A percentile compares a stretch with the other conserved stretches of the same genome.
phyloP scores from a whole-genome alignment of 768 basidiomycete genomes.

The Boletus tomentosulus region DNA sequence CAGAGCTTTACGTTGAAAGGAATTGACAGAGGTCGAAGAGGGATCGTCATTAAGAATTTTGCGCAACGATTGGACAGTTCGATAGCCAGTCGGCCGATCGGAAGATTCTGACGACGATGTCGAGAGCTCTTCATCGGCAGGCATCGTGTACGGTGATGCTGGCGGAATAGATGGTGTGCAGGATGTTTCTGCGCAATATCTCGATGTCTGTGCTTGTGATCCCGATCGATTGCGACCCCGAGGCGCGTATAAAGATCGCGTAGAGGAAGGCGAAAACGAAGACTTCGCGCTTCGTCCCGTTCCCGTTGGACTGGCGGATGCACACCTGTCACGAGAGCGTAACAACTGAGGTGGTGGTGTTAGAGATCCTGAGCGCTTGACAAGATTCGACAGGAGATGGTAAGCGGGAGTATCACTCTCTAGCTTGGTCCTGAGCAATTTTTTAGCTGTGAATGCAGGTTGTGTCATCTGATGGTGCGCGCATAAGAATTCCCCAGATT shows the following conservation, averaged over 20 bases:
- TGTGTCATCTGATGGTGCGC: slow-evolving; percentile 1
- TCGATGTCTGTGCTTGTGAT: slow-evolving; percentile 7
- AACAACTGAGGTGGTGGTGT: slow-evolving; percentile 29
- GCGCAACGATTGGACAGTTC: slow-evolving; percentile 60
- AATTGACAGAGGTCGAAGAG: slow-evolving; percentile 32
- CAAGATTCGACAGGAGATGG: slow-evolving; percentile 58
- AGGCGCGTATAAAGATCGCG: slow-evolving; percentile 7
- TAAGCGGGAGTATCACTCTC: slow-evolving; percentile 55
- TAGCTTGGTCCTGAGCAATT: slow-evolving; percentile 33
- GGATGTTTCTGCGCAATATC: slow-evolving; percentile 31
- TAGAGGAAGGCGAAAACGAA: slow-evolving; percentile 14
- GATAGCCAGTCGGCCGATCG: slow-evolving; percentile 49
- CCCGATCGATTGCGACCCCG: slow-evolving; percentile 12
- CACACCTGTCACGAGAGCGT: slow-evolving; percentile 30
- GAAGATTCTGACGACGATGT: slow-evolving; percentile 52
- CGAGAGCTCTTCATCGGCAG: slow-evolving; percentile 53
- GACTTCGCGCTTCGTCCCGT: slow-evolving; percentile 20
- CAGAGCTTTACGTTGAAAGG: slow-evolving; percentile 8
- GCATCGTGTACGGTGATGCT: slow-evolving; percentile 44
- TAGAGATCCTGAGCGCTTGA: slow-evolving; percentile 32
- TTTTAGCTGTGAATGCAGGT: background rate
- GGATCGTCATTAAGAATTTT: slow-evolving; percentile 58
- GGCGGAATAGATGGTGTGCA: slow-evolving; percentile 18
- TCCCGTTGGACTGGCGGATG: slow-evolving; percentile 31
- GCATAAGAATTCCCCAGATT: slow-evolving; percentile 5